Evolutionary conservation across 257 asterid genomes (phyloP), one percentile per base, ranked within the genome.

Genomic region (Solanum phureja): DNA sequence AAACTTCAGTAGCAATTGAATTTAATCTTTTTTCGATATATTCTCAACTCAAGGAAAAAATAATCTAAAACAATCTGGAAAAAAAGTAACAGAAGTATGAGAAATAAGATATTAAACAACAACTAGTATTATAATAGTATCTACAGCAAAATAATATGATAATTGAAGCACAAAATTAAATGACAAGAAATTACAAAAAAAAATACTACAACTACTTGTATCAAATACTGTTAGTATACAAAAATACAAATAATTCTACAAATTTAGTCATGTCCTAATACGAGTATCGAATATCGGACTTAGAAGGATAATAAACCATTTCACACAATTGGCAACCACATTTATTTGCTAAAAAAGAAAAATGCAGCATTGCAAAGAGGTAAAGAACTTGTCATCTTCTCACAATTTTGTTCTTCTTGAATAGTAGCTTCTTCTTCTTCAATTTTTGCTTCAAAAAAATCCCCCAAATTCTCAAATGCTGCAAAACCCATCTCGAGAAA

Each of bases 391-490:
- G 34, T 4, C 84, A 5, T 18, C 31, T 38, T 23, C 83, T 75
- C 56, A 37, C 1, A 75, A 38, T 0, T 12, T 38, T 38, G 31
- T 21, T 21, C 49, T 74, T 34, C 1, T 18, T 34, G 81, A 7
- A 1, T 16, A 21, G 69, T 42, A 3, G 46, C 46, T 40, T 40
- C 2, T 37, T 38, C 62, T 8, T 73, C 13, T 19, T 12, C 27
- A 81, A 23, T 24, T 62, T 58, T 23, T n/a, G 56, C 60, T 84
- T 66, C 64, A 38, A 29, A 13, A 31, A 76, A 38, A 2, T 77
- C 37, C 37, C 84, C 24, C 35, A 42, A 40, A 87, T 72, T 46
- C 85, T 87, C 92, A 42, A 69, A 90, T 94, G 95, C 90, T 89
- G 90, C 91, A 42, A 33, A 88, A 44, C 87, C 86, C 91, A 85